Evolutionary conservation across 768 basidiomycete genomes (phyloP), one percentile per base, ranked within the genome.

Genomic region (Rhizopogon salebrosus): DNA sequence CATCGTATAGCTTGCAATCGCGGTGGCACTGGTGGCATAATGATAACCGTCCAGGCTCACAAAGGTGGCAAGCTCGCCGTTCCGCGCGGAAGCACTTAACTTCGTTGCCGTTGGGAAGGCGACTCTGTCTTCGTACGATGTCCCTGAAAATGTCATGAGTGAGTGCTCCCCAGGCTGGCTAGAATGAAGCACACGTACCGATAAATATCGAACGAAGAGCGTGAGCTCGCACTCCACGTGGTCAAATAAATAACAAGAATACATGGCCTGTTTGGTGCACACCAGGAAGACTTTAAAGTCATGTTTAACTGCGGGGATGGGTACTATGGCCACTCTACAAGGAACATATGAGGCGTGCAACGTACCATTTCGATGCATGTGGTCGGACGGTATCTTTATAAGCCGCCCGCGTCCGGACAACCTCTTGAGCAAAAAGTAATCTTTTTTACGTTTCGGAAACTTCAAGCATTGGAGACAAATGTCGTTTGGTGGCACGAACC

Each of bases 1-100:
- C 53, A 35, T 64, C 62, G 7, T 64, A 64, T 4, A 51, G 31
- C 53, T 26, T 54, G n/a, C 64, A 64, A 8, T 22, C 40, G 10
- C 49, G 16, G 37, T 52, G 27, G n/a, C n/a, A n/a, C n/a, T n/a
- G n/a, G n/a, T n/a, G 13, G 20, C 64, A 64, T 2, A 54, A 57
- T 1, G 20, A 23, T 26, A 56, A 4, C 14, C 64, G 63, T 14
- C 52, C 60, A 3, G 31, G 18, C 42, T 64, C 64, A 1, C 64
- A 64, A 11, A 64, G 27, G n/a, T 41, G 55, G 18, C 64, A 66
- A 6, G 56, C 64, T 3, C 64, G 64, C 13, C 2, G 4, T 1
- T 62, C 56, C 7, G 62, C 20, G 1, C 64, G 64, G 20, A 66
- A 66, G 1, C 20, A 60, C 31, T 64, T 66, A 31, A 54, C 53